These are phyloP conservation scores for Solanum hybrid DNA, from an alignment of 305 asterid species.

Conservation along the genomic window DNA sequence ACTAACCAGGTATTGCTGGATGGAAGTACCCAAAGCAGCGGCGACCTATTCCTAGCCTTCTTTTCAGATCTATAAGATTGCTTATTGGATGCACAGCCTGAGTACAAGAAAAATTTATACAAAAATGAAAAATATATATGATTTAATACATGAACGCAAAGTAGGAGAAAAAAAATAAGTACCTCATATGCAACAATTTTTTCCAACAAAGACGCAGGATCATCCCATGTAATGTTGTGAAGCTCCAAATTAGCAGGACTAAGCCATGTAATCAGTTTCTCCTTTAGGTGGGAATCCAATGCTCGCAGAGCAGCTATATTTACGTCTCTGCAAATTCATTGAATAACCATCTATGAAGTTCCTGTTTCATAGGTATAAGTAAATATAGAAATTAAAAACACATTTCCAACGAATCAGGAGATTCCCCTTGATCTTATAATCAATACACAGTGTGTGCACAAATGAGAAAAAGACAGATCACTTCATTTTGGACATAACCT, in stretches of 20 bases:
- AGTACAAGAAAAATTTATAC: constrained; percentile 8
- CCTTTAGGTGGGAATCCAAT: constrained; percentile 79
- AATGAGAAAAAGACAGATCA: neutral
- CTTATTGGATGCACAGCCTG: constrained; percentile 98
- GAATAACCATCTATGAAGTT: neutral
- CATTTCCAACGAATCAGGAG: neutral
- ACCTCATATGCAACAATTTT: constrained; percentile 92
- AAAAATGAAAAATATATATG: neutral
- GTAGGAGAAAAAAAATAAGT: neutral
- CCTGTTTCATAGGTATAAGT: neutral
- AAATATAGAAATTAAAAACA: neutral
- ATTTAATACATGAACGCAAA: neutral
- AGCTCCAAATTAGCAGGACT: constrained; percentile 93
- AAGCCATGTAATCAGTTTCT: constrained; percentile 86
- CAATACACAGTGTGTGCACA: neutral
- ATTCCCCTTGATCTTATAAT: neutral
- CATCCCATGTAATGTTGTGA: constrained; percentile 85
- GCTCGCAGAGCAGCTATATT: constrained; percentile 64
- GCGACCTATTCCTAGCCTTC: constrained; percentile 87
- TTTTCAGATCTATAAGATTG: constrained; percentile 80
- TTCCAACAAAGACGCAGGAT: constrained; percentile 93
- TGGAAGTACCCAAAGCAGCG: constrained; percentile 93
- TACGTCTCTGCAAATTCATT: constrained; percentile 46
- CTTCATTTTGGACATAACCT: constrained; percentile 36
- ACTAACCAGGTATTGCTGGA: constrained; percentile 88